Evolutionary conservation across 2,329 filamentous ascomycete genomes (phyloP).

Genomic region (Arthroderma sp.): DNA sequence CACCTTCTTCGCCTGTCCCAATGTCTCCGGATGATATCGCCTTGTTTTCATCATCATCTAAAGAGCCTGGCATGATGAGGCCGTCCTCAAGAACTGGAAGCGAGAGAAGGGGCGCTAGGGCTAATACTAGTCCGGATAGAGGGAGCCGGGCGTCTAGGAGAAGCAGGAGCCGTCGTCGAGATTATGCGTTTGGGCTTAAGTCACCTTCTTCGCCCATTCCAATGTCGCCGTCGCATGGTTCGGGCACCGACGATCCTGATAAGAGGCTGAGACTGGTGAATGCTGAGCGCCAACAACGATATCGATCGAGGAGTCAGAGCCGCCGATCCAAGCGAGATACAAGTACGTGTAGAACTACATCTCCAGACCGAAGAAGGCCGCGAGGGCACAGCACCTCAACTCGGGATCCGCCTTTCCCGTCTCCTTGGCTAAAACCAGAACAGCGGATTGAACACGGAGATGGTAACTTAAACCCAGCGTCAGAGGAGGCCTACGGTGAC

Average conservation of each 20-base stretch:
- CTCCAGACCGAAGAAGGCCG: slow-evolving; percentile 32
- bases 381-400: slow-evolving; percentile 6
- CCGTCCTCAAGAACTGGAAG: slow-evolving; percentile 20
- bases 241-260: slow-evolving; percentile 48
- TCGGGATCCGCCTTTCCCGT: too few relatives aligned
- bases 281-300: slow-evolving; percentile 29
- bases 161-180: slow-evolving; percentile 51
- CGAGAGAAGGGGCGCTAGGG: slow-evolving; percentile 23
- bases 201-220: slow-evolving; percentile 75
- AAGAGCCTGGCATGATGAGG: not conserved
- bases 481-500: slow-evolving; percentile 3
- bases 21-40: slow-evolving; percentile 81
- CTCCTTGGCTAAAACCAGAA: too few relatives aligned
- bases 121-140: slow-evolving; percentile 22
- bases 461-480: too few relatives aligned
- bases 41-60: slow-evolving; percentile 24
- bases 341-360: slow-evolving; percentile 32
- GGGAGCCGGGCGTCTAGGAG: slow-evolving; percentile 23
- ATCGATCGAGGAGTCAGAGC: slow-evolving; percentile 38
- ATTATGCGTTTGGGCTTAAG: slow-evolving; percentile 43
- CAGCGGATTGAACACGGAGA: too few relatives aligned
- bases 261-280: slow-evolving; percentile 38
- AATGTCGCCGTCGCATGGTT: slow-evolving; percentile 44
- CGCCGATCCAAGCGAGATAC: slow-evolving; percentile 33
- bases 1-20: slow-evolving; percentile 79